A percentile compares a stretch with the other conserved stretches of the same genome.
These are phyloP conservation scores for Thalassiosira allenii DNA, from an alignment of 352 stramenopile genomes.

Conservation along the genomic window DNA sequence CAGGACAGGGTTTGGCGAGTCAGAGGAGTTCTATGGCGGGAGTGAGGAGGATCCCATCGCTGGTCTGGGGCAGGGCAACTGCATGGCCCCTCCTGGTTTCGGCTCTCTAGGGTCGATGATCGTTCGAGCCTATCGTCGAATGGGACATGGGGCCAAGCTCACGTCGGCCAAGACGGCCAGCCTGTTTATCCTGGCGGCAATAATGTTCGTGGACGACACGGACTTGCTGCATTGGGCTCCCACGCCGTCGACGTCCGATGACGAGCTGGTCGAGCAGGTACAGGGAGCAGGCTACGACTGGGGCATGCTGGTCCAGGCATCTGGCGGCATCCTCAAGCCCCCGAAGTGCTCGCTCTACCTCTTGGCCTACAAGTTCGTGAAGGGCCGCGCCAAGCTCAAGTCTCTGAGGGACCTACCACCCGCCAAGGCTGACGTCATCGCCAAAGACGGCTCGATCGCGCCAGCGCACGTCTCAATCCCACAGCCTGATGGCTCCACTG, in stretches of 20 bases:
- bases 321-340: conserved; percentile 27
- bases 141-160: conserved; percentile 9
- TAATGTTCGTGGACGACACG: conserved; percentile 18
- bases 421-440: background rate
- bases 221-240: background rate
- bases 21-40: conserved; percentile 17
- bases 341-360: conserved; percentile 31
- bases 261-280: conserved; percentile 1
- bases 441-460: background rate
- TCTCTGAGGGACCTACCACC: background rate
- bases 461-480: conserved; percentile 11
- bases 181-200: conserved; percentile 11
- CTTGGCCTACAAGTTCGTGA: conserved; percentile 14
- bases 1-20: conserved; percentile 3
- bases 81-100: conserved; percentile 19
- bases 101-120: conserved; percentile 1
- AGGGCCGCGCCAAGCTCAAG: conserved; percentile 7
- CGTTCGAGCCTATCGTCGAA: conserved; percentile 21
- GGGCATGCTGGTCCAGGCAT: conserved; percentile 12
- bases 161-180: background rate
- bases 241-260: background rate
- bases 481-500: conserved; percentile 12
- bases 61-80: conserved; percentile 23
- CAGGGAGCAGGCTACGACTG: background rate
- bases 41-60: conserved; percentile 4